These are phyloP conservation scores for Picea abies DNA, from an alignment of 83 land plant genomes.

Conservation along the genomic window DNA sequence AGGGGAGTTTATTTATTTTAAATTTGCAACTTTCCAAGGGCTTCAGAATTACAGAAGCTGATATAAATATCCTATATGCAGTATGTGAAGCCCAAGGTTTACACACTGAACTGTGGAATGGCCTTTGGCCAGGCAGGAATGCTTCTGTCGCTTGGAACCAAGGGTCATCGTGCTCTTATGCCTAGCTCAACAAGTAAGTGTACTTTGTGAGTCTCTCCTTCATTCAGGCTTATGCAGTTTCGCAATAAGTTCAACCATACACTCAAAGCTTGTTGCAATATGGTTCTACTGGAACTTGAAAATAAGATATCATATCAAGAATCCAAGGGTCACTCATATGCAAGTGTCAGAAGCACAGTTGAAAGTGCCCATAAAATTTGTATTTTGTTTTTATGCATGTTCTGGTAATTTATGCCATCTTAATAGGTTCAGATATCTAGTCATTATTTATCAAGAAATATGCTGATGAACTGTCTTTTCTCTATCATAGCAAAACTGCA, in stretches of 20 bases:
- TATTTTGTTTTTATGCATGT: neutral
- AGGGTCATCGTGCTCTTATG: conserved; percentile 80
- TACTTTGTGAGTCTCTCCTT: neutral
- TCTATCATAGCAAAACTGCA: conserved; percentile 71
- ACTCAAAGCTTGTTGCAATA: neutral
- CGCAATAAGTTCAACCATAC: neutral
- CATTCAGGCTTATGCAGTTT: neutral
- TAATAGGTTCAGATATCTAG: neutral
- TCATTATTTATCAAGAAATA: neutral
- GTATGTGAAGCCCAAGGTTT: conserved; percentile 72
- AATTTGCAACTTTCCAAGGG: neutral
- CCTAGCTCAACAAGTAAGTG: conserved; percentile 74
- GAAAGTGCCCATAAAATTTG: neutral
- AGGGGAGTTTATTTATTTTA: neutral
- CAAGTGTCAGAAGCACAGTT: neutral
- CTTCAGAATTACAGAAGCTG: too few species aligned
- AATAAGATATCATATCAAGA: neutral
- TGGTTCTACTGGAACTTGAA: neutral
- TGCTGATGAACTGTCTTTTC: neutral
- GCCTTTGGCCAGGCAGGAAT: conserved; percentile 97
- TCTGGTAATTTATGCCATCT: neutral
- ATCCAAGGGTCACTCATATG: neutral
- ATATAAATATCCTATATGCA: conserved; percentile 21
- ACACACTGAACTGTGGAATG: conserved; percentile 79
- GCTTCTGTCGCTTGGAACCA: conserved; percentile 83